Evolutionary conservation across 306 rosid genomes (phyloP).

Genomic region (Citrullus mucosospermus): DNA sequence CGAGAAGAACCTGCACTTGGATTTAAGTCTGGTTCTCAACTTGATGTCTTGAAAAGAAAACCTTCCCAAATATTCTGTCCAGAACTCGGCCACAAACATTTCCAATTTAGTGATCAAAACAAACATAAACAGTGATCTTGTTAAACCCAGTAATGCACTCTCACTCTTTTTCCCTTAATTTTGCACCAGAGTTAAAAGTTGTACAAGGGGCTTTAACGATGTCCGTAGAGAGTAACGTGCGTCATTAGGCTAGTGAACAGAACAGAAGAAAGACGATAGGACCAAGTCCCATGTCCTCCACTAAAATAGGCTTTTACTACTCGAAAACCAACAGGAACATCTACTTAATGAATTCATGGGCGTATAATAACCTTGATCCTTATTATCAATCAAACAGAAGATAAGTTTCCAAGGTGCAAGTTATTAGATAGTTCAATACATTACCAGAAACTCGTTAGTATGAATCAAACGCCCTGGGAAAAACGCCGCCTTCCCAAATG

Average conservation of each 20-base stretch:
- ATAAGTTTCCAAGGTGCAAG: background rate
- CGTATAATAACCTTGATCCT: background rate
- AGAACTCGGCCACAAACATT: background rate
- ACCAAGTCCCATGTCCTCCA: background rate
- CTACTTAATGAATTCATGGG: background rate
- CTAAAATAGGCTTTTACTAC: background rate
- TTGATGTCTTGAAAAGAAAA: background rate
- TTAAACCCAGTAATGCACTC: background rate
- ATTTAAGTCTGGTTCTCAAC: background rate
- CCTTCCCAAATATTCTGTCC: background rate
- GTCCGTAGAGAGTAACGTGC: background rate
- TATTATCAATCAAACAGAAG: background rate
- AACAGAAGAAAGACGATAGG: background rate
- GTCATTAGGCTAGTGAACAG: background rate
- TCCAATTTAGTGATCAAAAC: background rate
- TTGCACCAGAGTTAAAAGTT: background rate
- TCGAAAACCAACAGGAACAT: background rate
- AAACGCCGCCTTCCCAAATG: constrained; percentile 90
- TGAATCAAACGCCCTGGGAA: constrained; percentile 87
- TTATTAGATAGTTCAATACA: background rate
- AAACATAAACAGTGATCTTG: background rate
- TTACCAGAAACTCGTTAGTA: constrained; percentile 79
- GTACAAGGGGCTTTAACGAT: background rate
- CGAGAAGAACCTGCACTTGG: constrained; percentile 57
- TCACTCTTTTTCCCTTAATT: background rate